Percentiles rank a stretch among this genome's conserved stretches.
Conservation (phyloP, 768 basidiomycete species). For the Tylopilus cervinicoccineus region DNA sequence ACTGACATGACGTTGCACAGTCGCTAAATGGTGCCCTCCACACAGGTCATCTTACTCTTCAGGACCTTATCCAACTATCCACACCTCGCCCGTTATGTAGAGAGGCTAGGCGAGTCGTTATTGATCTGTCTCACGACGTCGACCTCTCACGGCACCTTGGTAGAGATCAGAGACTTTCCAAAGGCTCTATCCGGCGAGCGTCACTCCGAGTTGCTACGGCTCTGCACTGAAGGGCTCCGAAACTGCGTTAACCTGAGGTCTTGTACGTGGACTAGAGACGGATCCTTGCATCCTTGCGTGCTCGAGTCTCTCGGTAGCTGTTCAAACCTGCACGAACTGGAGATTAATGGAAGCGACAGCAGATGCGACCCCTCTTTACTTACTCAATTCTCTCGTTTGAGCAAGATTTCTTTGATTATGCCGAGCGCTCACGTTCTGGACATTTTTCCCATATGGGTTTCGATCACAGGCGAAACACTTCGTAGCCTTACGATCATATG, state of each 20-base stretch:
- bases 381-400: slow-evolving; percentile 45
- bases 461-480: slow-evolving; percentile 41
- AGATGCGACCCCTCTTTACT: slow-evolving; percentile 48
- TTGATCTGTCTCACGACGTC: neutral
- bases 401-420: slow-evolving; percentile 69
- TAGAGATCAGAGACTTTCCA: slow-evolving; percentile 75
- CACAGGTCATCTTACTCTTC: slow-evolving; percentile 60
- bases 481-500: slow-evolving; percentile 63
- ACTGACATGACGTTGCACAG: neutral
- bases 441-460: slow-evolving; percentile 50
- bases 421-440: slow-evolving; percentile 54
- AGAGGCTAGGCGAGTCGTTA: slow-evolving; percentile 48
- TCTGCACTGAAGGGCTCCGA: slow-evolving; percentile 47
- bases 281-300: slow-evolving; percentile 59
- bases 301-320: slow-evolving; percentile 48
- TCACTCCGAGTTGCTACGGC: slow-evolving; percentile 33
- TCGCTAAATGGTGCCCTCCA: neutral
- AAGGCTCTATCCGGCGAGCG: slow-evolving; percentile 38
- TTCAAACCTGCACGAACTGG: slow-evolving; percentile 48
- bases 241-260: slow-evolving; percentile 60
- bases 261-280: slow-evolving; percentile 80
- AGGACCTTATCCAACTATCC: slow-evolving; percentile 51
- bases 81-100: slow-evolving; percentile 56
- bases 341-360: slow-evolving; percentile 66
- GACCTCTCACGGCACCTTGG: slow-evolving; percentile 2